Evolutionary conservation across 495 filamentous ascomycete species (phyloP).

Genomic region (Aspergillus asperescens): DNA sequence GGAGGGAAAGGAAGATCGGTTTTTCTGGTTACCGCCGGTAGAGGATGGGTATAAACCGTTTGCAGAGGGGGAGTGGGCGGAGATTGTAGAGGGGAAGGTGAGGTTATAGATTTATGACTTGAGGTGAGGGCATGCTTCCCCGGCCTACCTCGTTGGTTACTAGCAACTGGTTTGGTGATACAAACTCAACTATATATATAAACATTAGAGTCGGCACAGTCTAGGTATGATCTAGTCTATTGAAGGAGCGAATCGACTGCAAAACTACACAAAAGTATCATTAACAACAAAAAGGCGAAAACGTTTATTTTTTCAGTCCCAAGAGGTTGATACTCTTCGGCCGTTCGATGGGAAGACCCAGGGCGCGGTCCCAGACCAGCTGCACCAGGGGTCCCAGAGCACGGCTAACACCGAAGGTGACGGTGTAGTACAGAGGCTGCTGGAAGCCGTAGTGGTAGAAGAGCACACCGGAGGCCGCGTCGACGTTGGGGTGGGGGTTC

Average conservation of each 20-base stretch:
- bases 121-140: no score
- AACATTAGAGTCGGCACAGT: no score
- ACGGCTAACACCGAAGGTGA: conserved; percentile 89
- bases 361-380: conserved; percentile 90
- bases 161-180: no score
- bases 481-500: conserved; percentile 96
- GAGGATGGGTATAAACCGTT: conserved; percentile 55
- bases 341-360: conserved; percentile 95
- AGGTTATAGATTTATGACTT: conserved; percentile 40
- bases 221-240: conserved; percentile 2
- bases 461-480: conserved; percentile 83
- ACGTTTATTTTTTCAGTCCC: conserved; percentile 56
- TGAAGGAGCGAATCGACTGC: background rate
- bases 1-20: conserved; percentile 39
- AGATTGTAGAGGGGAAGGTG: conserved; percentile 44
- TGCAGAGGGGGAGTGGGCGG: conserved; percentile 52
- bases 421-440: conserved; percentile 96
- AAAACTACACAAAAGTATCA: background rate
- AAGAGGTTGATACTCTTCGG: conserved; percentile 94
- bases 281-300: background rate
- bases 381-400: conserved; percentile 89
- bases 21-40: conserved; percentile 53
- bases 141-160: no score
- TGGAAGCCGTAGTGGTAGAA: conserved; percentile 97
- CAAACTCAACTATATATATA: background rate